A percentile compares a stretch with the other conserved stretches of the same genome.
These are phyloP conservation scores for Candida wancherniae DNA, from an alignment of 805 yeast genomes.

Conservation along the genomic window DNA sequence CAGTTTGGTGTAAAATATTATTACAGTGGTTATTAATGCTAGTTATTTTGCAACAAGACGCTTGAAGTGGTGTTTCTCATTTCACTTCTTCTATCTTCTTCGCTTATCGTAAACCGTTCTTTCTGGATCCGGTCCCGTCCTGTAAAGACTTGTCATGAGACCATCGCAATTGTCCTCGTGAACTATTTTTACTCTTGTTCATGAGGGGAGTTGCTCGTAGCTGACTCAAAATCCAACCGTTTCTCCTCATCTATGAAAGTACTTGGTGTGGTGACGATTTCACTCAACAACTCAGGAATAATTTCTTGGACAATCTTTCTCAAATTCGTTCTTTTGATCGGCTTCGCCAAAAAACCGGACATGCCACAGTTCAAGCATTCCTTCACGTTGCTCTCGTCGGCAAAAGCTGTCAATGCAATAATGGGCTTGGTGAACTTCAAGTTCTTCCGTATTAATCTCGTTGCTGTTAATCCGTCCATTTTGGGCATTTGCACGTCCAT, in stretches of 20 bases:
- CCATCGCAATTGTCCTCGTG: too few species aligned
- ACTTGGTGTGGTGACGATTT: slow-evolving; percentile 31
- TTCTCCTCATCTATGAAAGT: slow-evolving; percentile 9
- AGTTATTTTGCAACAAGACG: too few species aligned
- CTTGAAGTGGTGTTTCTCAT: too few species aligned
- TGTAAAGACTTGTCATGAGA: too few species aligned
- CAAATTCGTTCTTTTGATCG: slow-evolving; percentile 68
- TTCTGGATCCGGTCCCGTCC: too few species aligned
- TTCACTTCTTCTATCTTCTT: too few species aligned
- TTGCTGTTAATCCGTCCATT: slow-evolving; percentile 84
- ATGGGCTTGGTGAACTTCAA: slow-evolving; percentile 66
- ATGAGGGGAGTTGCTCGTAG: too few species aligned
- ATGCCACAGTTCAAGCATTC: slow-evolving; percentile 88
- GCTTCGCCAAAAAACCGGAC: slow-evolving; percentile 88
- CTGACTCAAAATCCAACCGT: too few species aligned
- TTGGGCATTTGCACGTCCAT: slow-evolving; percentile 99
- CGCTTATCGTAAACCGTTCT: too few species aligned
- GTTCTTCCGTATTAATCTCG: slow-evolving; percentile 63
- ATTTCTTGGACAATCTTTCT: slow-evolving; percentile 51
- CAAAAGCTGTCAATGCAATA: slow-evolving; percentile 93
- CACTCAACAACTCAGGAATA: slow-evolving; percentile 32
- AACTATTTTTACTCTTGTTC: too few species aligned
- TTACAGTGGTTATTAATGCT: too few species aligned
- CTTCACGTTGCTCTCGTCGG: slow-evolving; percentile 83
- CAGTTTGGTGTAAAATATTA: too few species aligned